phyloP scores from a whole-genome alignment of 768 basidiomycete genomes.

The Austroboletus eburneus region DNA sequence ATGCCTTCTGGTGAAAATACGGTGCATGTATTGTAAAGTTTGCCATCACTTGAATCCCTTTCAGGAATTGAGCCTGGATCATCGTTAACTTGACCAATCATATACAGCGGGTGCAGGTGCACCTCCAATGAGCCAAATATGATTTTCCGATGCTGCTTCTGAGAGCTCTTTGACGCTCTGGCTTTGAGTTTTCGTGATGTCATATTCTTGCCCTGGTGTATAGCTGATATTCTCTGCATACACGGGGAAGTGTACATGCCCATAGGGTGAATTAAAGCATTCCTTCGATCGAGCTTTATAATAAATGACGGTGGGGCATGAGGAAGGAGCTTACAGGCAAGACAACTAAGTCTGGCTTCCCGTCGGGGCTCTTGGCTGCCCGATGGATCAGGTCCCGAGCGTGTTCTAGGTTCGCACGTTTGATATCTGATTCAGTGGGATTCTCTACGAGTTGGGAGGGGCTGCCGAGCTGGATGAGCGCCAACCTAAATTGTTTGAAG shows the following conservation, averaged over 20 bases:
- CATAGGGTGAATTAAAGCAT: constrained; percentile 88
- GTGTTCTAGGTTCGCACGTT: constrained; percentile 75
- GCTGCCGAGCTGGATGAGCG: constrained; percentile 85
- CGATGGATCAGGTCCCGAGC: constrained; percentile 76
- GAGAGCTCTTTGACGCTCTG: constrained; percentile 83
- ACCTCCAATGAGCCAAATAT: constrained; percentile 94
- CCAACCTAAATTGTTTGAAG: constrained; percentile 77
- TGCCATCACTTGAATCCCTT: constrained; percentile 53
- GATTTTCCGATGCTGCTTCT: constrained; percentile 68
- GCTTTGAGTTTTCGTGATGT: constrained; percentile 52
- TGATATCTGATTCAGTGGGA: constrained; percentile 37
- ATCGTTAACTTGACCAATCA: not conserved
- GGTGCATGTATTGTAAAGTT: constrained; percentile 90
- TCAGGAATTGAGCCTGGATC: constrained; percentile 91
- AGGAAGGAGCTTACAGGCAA: constrained; percentile 57
- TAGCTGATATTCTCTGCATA: constrained; percentile 80
- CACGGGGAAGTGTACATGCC: constrained; percentile 71
- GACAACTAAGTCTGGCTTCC: constrained; percentile 76
- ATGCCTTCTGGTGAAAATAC: constrained; percentile 80
- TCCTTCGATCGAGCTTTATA: constrained; percentile 43
- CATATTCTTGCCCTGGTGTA: constrained; percentile 53
- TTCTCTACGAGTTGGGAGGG: constrained; percentile 41
- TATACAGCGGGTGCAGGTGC: constrained; percentile 1
- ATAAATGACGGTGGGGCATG: not conserved
- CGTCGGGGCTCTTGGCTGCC: constrained; percentile 45